A percentile compares a stretch with the other conserved stretches of the same genome.
Evolutionary conservation across 805 yeast genomes (phyloP).

Genomic region (Lipomyces mesembrius): DNA sequence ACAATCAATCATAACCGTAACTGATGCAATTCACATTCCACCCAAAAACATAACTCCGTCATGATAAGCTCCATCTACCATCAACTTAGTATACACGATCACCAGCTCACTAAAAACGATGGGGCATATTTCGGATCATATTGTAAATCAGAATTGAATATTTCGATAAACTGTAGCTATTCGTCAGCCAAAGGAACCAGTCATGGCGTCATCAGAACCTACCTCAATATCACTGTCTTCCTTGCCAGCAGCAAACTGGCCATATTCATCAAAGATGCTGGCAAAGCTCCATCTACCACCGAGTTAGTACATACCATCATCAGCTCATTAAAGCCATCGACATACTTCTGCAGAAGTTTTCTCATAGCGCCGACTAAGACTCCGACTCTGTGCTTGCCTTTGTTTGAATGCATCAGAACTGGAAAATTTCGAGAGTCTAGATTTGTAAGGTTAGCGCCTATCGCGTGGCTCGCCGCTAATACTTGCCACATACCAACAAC

Average conservation of each 20-base stretch:
- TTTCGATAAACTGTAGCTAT: conserved; percentile 63
- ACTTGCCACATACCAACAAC: conserved; percentile 36
- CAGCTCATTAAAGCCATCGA: not conserved
- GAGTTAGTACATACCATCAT: not conserved
- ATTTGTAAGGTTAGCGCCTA: not conserved
- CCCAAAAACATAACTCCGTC: not conserved
- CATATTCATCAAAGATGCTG: conserved; percentile 92
- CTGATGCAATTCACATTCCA: not conserved
- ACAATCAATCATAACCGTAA: not conserved
- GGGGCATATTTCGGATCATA: conserved; percentile 60
- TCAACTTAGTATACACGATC: too few relatives aligned
- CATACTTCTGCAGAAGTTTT: conserved; percentile 63
- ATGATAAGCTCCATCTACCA: too few relatives aligned
- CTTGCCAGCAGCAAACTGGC: conserved; percentile 89
- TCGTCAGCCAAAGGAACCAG: not conserved
- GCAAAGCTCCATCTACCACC: conserved; percentile 74
- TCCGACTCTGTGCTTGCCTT: conserved; percentile 97
- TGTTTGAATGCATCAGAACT: conserved; percentile 85
- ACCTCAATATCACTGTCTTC: conserved; percentile 85
- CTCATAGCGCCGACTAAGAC: conserved; percentile 90
- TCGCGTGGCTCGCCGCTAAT: not conserved
- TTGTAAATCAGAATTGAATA: conserved; percentile 65
- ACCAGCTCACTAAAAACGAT: too few relatives aligned
- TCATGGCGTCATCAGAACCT: conserved; percentile 4
- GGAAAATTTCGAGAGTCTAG: conserved; percentile 70